Evolutionary conservation across 2,329 filamentous ascomycete species (phyloP).

Genomic region (Pyrenochaeta sp.): DNA sequence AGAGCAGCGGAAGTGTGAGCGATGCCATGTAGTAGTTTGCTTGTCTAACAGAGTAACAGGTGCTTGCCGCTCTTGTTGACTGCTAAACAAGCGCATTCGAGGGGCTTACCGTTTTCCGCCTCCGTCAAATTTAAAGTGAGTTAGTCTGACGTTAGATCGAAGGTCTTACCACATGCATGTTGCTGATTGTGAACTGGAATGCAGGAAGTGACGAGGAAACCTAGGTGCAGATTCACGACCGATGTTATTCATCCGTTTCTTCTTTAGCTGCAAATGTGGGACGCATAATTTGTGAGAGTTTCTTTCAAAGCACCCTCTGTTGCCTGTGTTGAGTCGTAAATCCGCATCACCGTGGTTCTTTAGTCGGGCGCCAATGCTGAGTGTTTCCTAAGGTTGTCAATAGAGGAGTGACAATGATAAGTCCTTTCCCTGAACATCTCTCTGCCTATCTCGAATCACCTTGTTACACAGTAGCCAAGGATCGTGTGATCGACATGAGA

Average conservation of each 20-base stretch:
- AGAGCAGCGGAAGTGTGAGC: no score
- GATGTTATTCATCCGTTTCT: not conserved
- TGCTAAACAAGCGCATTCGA: not conserved
- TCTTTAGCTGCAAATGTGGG: not conserved
- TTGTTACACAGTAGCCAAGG: not conserved
- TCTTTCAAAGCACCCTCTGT: not conserved
- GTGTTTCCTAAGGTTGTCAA: not conserved
- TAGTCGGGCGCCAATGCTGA: not conserved
- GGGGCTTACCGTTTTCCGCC: not conserved
- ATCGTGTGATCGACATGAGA: not conserved
- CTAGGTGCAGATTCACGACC: not conserved
- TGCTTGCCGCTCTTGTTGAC: not conserved
- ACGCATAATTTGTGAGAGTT: not conserved
- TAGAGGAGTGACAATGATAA: not conserved
- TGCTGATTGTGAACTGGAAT: no score
- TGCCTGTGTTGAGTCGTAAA: not conserved
- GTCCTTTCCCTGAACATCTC: not conserved
- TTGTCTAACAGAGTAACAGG: not conserved
- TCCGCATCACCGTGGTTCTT: not conserved
- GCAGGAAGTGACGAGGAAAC: no score
- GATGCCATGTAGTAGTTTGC: no score
- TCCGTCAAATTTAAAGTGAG: not conserved
- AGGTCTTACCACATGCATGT: not conserved
- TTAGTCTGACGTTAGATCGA: not conserved
- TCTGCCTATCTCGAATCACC: not conserved